These are phyloP conservation scores for Phialophora verrucosa DNA, from an alignment of 2,329 filamentous ascomycete species.

Conservation along the genomic window DNA sequence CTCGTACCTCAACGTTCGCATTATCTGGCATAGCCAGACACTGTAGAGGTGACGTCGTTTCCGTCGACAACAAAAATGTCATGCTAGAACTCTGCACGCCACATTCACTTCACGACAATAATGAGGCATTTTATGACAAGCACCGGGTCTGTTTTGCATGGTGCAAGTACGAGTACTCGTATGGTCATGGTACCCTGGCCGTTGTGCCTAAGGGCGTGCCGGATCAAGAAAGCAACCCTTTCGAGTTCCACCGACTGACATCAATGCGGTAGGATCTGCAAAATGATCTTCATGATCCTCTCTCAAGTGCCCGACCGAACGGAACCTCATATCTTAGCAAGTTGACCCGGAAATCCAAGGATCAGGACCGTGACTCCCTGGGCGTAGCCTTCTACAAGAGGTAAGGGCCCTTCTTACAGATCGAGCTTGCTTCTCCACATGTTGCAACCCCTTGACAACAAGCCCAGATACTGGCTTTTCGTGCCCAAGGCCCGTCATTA, in stretches of 20 bases:
- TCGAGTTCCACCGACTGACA: slow-evolving; percentile 7
- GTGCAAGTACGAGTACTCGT: not conserved
- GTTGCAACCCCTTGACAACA: not conserved
- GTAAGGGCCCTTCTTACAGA: not conserved
- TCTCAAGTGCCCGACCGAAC: slow-evolving; percentile 5
- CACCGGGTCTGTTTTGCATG: not conserved
- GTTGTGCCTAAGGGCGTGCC: slow-evolving; percentile 1
- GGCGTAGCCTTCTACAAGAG: not conserved
- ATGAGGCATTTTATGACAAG: not conserved
- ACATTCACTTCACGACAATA: not conserved
- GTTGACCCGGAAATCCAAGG: not conserved
- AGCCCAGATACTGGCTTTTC: not conserved
- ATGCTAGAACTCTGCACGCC: not conserved
- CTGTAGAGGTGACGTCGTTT: not conserved
- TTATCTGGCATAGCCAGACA: not conserved
- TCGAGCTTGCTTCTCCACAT: slow-evolving; percentile 1
- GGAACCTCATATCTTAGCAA: slow-evolving; percentile 7
- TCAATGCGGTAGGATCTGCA: slow-evolving; percentile 18
- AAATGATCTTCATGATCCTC: slow-evolving; percentile 17
- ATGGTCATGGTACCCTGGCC: not conserved
- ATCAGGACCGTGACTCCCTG: not conserved
- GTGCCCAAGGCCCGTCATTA: not conserved
- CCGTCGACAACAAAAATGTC: not conserved
- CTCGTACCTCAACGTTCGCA: not conserved
- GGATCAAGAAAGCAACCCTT: not conserved